phyloP scores from a whole-genome alignment of 495 filamentous ascomycete species.

The Hyaloscypha variabilis region DNA sequence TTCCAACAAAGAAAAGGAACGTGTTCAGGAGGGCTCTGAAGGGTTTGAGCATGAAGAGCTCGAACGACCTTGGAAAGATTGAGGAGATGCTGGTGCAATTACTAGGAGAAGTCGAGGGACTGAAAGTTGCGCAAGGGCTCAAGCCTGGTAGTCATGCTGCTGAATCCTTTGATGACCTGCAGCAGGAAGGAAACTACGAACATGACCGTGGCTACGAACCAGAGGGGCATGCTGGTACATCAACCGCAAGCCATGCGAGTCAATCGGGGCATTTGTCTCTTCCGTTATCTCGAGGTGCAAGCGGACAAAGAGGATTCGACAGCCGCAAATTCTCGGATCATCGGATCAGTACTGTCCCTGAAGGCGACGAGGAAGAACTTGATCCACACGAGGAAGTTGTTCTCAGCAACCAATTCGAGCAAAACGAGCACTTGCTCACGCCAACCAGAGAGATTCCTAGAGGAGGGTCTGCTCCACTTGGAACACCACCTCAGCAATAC shows the following conservation, averaged over 20 bases:
- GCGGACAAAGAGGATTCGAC: slow-evolving; percentile 59
- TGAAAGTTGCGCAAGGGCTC: slow-evolving; percentile 65
- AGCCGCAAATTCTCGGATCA: slow-evolving; percentile 67
- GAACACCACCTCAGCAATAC: slow-evolving; percentile 70
- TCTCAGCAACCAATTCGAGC: slow-evolving; percentile 44
- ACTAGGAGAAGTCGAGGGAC: slow-evolving; percentile 84
- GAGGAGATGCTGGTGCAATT: slow-evolving; percentile 95
- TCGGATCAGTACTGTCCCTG: slow-evolving; percentile 86
- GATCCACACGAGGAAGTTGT: slow-evolving; percentile 51
- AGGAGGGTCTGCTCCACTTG: slow-evolving; percentile 66
- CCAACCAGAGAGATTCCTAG: slow-evolving; percentile 46
- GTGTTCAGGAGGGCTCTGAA: slow-evolving; percentile 91
- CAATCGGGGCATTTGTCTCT: slow-evolving; percentile 79
- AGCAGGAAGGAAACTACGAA: slow-evolving; percentile 58
- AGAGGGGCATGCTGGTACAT: slow-evolving; percentile 78
- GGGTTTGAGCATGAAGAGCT: slow-evolving; percentile 81
- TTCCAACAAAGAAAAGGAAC: slow-evolving; percentile 79
- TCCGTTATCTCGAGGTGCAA: slow-evolving; percentile 63
- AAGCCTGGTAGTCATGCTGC: slow-evolving; percentile 27
- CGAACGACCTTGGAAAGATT: slow-evolving; percentile 86
- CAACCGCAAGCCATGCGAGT: slow-evolving; percentile 66
- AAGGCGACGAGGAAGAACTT: slow-evolving; percentile 73
- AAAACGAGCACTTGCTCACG: slow-evolving; percentile 51
- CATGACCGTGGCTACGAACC: slow-evolving; percentile 75
- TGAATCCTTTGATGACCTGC: slow-evolving; percentile 56